Evolutionary conservation across 164 flowering plant species (phyloP).

Genomic region (Vitis amurensis): DNA sequence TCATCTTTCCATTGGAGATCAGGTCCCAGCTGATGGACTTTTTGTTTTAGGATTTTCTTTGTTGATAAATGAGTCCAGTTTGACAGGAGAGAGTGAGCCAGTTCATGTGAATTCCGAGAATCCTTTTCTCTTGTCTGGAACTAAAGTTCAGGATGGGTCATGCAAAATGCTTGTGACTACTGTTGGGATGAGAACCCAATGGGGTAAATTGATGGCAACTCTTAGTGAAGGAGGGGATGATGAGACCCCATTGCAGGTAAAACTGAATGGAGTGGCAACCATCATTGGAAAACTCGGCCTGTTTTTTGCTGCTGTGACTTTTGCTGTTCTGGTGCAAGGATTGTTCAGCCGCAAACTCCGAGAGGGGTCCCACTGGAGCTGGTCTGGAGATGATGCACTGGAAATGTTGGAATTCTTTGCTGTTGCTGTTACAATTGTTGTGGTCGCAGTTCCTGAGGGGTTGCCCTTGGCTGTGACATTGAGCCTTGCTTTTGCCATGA

Average conservation of each 20-base stretch:
- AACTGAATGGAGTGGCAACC: constrained; percentile 92
- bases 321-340: constrained; percentile 84
- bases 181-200: constrained; percentile 98
- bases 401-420: constrained; percentile 88
- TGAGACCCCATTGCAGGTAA: constrained; percentile 97
- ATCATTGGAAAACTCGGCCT: constrained; percentile 91
- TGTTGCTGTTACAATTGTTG: constrained; percentile 93
- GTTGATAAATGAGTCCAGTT: constrained; percentile 86
- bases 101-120: constrained; percentile 49
- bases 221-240: constrained; percentile 97
- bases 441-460: constrained; percentile 98
- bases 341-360: constrained; percentile 56
- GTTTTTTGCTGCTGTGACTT: constrained; percentile 88
- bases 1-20: constrained; percentile 90
- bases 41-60: constrained; percentile 84
- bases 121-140: constrained; percentile 93
- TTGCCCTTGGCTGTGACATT: constrained; percentile 91
- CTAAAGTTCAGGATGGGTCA: constrained; percentile 95
- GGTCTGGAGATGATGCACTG: constrained; percentile 83
- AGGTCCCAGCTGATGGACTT: constrained; percentile 95
- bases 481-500: constrained; percentile 99
- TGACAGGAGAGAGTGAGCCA: constrained; percentile 94
- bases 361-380: constrained; percentile 67
- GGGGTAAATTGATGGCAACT: constrained; percentile 98
- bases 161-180: constrained; percentile 95